phyloP scores from a whole-genome alignment of 768 basidiomycete genomes.

The Pleurotus giganteus region DNA sequence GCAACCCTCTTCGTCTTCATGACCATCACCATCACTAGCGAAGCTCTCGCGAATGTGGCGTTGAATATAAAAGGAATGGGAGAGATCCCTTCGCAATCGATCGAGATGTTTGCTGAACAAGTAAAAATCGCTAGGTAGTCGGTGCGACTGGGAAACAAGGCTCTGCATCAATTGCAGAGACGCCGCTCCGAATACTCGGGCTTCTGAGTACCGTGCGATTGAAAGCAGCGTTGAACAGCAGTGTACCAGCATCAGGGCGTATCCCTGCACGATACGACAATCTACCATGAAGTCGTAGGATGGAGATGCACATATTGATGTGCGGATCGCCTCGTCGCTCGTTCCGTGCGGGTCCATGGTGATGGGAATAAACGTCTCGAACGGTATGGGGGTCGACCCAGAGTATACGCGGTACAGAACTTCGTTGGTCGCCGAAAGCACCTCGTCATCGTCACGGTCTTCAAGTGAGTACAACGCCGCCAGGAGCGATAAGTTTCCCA shows the following conservation, averaged over 20 bases:
- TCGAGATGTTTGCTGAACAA: not conserved
- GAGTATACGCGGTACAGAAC: not conserved
- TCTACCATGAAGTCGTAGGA: not conserved
- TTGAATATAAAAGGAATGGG: not conserved
- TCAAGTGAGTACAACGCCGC: no score
- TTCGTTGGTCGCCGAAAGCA: no score
- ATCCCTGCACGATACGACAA: not conserved
- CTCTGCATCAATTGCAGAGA: not conserved
- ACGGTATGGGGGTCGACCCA: not conserved
- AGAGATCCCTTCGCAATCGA: not conserved
- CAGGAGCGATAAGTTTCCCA: no score
- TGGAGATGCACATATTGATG: not conserved
- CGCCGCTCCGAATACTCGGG: not conserved
- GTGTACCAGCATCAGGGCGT: not conserved
- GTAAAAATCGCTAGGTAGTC: not conserved
- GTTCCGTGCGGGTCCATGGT: not conserved
- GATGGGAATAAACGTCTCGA: not conserved
- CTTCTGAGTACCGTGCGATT: not conserved
- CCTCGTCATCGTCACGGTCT: no score
- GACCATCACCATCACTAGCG: not conserved
- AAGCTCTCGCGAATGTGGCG: not conserved
- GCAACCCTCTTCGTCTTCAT: not conserved
- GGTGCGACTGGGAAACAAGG: not conserved
- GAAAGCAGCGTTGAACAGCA: not conserved
- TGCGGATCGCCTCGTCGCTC: not conserved